A percentile compares a stretch with the other conserved stretches of the same genome.
Evolutionary conservation across 2,329 filamentous ascomycete genomes (phyloP).

Genomic region (Trichoderma simmonsii): DNA sequence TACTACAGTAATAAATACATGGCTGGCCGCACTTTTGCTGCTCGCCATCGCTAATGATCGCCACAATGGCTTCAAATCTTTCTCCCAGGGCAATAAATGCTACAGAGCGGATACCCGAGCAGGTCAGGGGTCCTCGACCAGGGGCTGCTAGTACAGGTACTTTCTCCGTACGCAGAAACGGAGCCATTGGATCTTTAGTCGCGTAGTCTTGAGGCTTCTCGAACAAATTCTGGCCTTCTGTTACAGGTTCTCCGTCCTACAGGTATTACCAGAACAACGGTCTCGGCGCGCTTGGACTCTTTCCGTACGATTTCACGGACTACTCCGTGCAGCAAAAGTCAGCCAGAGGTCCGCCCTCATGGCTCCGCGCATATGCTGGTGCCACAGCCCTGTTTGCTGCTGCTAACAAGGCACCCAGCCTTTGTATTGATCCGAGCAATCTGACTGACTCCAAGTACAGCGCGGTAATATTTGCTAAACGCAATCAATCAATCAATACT

Average conservation of each 20-base stretch:
- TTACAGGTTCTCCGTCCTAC: neutral
- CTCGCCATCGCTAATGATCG: conserved; percentile 12
- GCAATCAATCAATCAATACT: neutral
- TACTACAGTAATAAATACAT: neutral
- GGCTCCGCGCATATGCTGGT: neutral
- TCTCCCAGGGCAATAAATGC: neutral
- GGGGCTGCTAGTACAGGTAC: neutral
- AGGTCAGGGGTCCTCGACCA: neutral
- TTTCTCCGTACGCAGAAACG: conserved; percentile 1
- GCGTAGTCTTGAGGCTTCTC: conserved; percentile 6
- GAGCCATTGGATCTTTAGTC: neutral
- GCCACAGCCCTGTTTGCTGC: neutral
- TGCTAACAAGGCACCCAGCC: neutral
- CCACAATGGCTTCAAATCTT: neutral
- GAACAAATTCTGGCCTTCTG: conserved; percentile 3
- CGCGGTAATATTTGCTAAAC: neutral
- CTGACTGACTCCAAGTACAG: neutral
- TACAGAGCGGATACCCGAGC: neutral
- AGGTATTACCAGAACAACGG: neutral
- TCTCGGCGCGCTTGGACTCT: neutral
- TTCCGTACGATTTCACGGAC: neutral
- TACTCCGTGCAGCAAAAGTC: neutral
- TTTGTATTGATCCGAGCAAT: no score
- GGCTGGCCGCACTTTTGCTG: neutral
- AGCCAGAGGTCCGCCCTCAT: neutral